Conservation (phyloP, 1,139 yeast genomes). For the Diutina rugosa region DNA sequence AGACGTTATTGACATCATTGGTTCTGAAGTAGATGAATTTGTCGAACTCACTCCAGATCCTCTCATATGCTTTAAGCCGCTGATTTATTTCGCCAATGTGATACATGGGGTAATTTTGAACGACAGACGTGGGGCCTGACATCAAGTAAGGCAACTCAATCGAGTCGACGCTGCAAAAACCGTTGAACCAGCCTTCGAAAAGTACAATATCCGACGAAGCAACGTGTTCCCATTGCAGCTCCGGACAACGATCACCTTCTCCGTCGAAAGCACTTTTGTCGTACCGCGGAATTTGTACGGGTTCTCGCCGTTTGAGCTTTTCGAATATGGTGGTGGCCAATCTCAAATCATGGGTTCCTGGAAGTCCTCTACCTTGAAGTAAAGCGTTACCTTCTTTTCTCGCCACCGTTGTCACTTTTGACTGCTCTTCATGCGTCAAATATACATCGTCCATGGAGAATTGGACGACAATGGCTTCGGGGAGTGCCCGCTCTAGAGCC, state of each 20-base stretch:
- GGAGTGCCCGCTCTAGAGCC: constrained; percentile 21
- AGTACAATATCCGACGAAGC: constrained; percentile 42
- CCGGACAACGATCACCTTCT: constrained; percentile 57
- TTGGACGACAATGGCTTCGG: constrained; percentile 32
- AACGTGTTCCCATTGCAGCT: constrained; percentile 22
- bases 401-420: constrained; percentile 5
- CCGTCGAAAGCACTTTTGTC: constrained; percentile 71
- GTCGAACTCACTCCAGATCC: constrained; percentile 48
- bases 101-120: constrained; percentile 14
- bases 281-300: constrained; percentile 48
- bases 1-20: constrained; percentile 45
- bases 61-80: constrained; percentile 32
- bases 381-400: constrained; percentile 31
- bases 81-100: constrained; percentile 34
- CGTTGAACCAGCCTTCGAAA: constrained; percentile 93
- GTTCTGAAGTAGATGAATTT: constrained; percentile 55
- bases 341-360: constrained; percentile 81
- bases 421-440: constrained; percentile 50
- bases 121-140: constrained; percentile 8
- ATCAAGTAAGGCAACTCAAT: constrained; percentile 10
- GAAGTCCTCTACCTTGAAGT: constrained; percentile 73
- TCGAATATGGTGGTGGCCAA: constrained; percentile 18
- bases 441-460: constrained; percentile 85
- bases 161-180: constrained; percentile 37
- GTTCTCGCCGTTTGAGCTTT: constrained; percentile 7